A percentile compares a stretch with the other conserved stretches of the same genome.
phyloP scores from a whole-genome alignment of 2,329 filamentous ascomycete species.

The Cercospora nicotianae region DNA sequence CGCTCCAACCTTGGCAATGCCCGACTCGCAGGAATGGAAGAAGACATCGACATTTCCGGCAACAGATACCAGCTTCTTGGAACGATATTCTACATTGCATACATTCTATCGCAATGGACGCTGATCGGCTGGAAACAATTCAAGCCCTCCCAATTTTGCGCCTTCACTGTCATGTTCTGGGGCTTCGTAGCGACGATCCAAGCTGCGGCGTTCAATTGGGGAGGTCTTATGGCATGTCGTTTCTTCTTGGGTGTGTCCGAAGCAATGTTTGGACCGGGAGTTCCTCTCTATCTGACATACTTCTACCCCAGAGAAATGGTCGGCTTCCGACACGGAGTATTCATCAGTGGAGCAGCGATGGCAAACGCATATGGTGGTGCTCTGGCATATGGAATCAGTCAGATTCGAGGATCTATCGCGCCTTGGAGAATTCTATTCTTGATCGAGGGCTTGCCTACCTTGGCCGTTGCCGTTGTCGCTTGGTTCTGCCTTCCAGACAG shows the following conservation, averaged over 20 bases:
- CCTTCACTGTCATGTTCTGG: slow-evolving; percentile 47
- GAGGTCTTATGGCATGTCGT: slow-evolving; percentile 51
- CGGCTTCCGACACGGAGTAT: slow-evolving; percentile 58
- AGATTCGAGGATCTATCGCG: slow-evolving; percentile 56
- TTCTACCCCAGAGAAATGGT: slow-evolving; percentile 61
- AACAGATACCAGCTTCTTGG: slow-evolving; percentile 53
- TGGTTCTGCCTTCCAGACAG: slow-evolving; percentile 52
- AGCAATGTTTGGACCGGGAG: slow-evolving; percentile 46
- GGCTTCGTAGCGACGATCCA: slow-evolving; percentile 52
- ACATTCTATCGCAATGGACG: slow-evolving; percentile 44
- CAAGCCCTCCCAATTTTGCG: slow-evolving; percentile 42
- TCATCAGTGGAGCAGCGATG: slow-evolving; percentile 59
- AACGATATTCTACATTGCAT: slow-evolving; percentile 56
- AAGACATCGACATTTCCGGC: slow-evolving; percentile 50
- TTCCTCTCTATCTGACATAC: slow-evolving; percentile 64
- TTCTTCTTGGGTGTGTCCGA: slow-evolving; percentile 49
- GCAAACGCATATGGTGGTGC: slow-evolving; percentile 78
- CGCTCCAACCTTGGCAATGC: slow-evolving; percentile 43
- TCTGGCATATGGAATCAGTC: slow-evolving; percentile 63
- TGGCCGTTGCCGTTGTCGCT: slow-evolving; percentile 55
- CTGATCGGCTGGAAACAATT: slow-evolving; percentile 49
- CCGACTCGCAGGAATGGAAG: slow-evolving; percentile 43
- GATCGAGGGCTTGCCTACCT: slow-evolving; percentile 63
- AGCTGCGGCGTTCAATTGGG: slow-evolving; percentile 47
- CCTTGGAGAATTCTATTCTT: slow-evolving; percentile 64